These are phyloP conservation scores for Scutellaria baicalensis DNA, from an alignment of 257 asterid genomes.

Conservation along the genomic window DNA sequence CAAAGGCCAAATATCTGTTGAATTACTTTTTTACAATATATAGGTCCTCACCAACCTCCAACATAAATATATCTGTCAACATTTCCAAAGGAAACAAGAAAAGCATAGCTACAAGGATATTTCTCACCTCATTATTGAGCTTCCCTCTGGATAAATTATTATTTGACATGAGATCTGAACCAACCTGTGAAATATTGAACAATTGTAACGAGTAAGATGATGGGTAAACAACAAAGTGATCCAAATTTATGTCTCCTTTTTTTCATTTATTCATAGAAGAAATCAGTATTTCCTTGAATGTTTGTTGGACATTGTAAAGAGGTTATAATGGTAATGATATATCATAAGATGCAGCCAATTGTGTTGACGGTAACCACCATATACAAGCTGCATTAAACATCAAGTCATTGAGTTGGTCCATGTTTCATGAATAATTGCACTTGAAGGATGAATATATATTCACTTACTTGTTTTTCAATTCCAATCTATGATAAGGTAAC, in stretches of 20 bases:
- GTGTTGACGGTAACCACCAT: background rate
- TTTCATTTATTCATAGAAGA: background rate
- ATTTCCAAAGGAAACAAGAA: background rate
- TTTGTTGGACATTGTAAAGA: background rate
- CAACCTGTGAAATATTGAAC: constrained; percentile 32
- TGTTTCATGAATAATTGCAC: background rate
- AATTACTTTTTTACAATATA: background rate
- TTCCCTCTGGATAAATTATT: constrained; percentile 19
- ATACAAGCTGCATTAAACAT: background rate
- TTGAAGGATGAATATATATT: background rate
- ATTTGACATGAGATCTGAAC: constrained; percentile 14
- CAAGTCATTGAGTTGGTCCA: background rate
- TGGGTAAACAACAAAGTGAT: background rate
- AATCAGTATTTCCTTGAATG: background rate
- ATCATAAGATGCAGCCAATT: background rate
- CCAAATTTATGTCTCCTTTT: background rate
- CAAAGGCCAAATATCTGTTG: background rate
- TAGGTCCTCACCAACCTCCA: background rate
- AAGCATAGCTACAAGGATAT: background rate
- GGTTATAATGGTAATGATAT: background rate
- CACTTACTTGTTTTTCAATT: background rate
- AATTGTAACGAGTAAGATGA: background rate
- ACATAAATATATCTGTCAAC: background rate
- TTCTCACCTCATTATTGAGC: constrained; percentile 39
- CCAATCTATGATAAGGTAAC: background rate